A percentile compares a stretch with the other conserved stretches of the same genome.
Evolutionary conservation across 306 rosid genomes (phyloP).

Genomic region (Begonia masoniana): DNA sequence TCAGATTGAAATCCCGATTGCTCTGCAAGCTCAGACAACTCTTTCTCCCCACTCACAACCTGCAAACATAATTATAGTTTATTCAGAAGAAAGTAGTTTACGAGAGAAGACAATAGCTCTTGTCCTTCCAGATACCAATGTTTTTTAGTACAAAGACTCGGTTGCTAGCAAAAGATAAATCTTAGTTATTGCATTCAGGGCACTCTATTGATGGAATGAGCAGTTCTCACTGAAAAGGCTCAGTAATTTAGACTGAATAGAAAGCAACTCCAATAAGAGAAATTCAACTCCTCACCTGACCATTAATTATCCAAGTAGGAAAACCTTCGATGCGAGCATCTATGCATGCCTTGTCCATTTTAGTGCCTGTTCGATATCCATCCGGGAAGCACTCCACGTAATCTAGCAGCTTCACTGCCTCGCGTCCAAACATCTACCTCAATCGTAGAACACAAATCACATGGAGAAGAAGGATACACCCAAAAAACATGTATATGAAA

Average conservation of each 20-base stretch:
- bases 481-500: not conserved
- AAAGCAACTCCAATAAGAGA: not conserved
- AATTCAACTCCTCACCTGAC: constrained; percentile 40
- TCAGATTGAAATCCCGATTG: constrained; percentile 32
- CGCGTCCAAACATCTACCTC: constrained; percentile 68
- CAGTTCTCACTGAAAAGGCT: not conserved
- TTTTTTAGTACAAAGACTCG: too few species aligned
- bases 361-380: constrained; percentile 62
- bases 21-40: constrained; percentile 52
- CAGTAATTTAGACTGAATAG: not conserved
- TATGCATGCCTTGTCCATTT: constrained; percentile 51
- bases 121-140: not conserved
- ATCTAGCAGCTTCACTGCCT: constrained; percentile 64
- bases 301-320: constrained; percentile 79
- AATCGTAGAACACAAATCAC: not conserved
- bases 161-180: too few species aligned
- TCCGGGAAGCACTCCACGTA: constrained; percentile 88
- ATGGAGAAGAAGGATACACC: not conserved
- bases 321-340: constrained; percentile 73
- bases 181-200: not conserved
- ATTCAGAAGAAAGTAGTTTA: constrained; percentile 6
- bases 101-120: too few species aligned
- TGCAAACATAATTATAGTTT: constrained; percentile 16
- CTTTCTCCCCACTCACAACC: constrained; percentile 62
- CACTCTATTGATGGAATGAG: not conserved